Evolutionary conservation across 495 filamentous ascomycete species (phyloP).

Genomic region (Neurospora sp.): DNA sequence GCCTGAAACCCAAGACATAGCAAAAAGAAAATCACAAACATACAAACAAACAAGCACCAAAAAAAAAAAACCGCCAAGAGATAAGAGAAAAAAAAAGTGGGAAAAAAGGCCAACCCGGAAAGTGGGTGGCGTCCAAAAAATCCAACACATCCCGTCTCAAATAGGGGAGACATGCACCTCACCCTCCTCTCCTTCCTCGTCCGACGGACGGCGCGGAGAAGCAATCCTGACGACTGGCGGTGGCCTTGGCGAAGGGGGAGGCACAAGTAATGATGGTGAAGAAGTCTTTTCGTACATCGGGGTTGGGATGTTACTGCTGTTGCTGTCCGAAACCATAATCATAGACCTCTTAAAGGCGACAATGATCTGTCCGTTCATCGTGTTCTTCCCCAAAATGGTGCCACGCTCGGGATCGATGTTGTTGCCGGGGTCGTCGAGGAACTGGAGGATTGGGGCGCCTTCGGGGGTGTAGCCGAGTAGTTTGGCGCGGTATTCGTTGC

Average conservation of each 20-base stretch:
- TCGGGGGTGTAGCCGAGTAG: constrained; percentile 27
- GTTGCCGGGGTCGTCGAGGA: constrained; percentile 15
- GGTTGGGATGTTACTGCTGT: neutral
- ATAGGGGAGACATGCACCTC: neutral
- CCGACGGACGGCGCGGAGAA: neutral
- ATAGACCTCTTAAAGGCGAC: constrained; percentile 17
- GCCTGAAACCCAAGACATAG: neutral
- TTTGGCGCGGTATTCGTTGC: constrained; percentile 11
- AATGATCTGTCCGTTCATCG: constrained; percentile 13
- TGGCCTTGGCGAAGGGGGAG: neutral
- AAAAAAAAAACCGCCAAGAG: neutral
- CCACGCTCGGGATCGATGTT: constrained; percentile 10
- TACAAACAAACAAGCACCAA: neutral
- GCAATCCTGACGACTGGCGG: constrained; percentile 13
- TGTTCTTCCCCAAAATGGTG: constrained; percentile 12
- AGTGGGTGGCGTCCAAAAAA: neutral
- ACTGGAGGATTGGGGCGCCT: constrained; percentile 18
- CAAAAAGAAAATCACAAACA: neutral
- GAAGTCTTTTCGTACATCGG: neutral
- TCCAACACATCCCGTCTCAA: neutral
- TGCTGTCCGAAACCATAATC: constrained; percentile 3
- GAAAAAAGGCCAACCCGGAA: neutral
- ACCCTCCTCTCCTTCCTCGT: neutral
- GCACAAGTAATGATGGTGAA: neutral
- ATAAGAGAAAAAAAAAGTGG: neutral